Conservation (phyloP, 2,329 filamentous ascomycete genomes). For the Alternaria sp. region DNA sequence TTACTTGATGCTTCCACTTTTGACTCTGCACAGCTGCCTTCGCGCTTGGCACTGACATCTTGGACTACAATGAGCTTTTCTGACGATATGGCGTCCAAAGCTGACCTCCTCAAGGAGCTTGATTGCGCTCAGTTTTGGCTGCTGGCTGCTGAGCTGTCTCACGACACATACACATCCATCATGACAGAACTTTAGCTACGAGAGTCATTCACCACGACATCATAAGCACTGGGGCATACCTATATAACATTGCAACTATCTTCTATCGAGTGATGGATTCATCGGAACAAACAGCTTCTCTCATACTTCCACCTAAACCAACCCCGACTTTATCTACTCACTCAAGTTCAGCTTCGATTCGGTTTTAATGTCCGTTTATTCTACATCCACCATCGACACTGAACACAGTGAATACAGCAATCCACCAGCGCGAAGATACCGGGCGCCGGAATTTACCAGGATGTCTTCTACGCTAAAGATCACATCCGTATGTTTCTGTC, state of each 20-base stretch:
- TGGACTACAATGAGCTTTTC: conserved; percentile 11
- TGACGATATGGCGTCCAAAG: conserved; percentile 33
- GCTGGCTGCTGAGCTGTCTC: conserved; percentile 7
- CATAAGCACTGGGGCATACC: conserved; percentile 3
- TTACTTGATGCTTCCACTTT: conserved; percentile 20
- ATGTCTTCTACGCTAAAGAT: conserved; percentile 42
- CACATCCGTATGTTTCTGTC: conserved; percentile 31
- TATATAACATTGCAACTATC: conserved; percentile 30
- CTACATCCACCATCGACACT: conserved; percentile 30
- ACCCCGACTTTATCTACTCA: conserved; percentile 18
- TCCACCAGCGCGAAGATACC: conserved; percentile 39
- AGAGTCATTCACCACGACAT: neutral
- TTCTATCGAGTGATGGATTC: conserved; percentile 17
- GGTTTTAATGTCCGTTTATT: conserved; percentile 36
- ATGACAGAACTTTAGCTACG: conserved; percentile 6
- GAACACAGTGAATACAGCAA: conserved; percentile 36
- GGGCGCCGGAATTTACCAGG: conserved; percentile 29
- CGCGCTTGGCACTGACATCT: conserved; percentile 10
- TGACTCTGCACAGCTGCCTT: conserved; percentile 20
- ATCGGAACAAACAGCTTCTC: conserved; percentile 21
- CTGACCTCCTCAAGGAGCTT: conserved; percentile 20
- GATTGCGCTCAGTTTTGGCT: conserved; percentile 2
- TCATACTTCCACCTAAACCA: conserved; percentile 18
- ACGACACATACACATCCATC: conserved; percentile 10
- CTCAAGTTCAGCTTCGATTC: conserved; percentile 11